These are phyloP conservation scores for Maudiozyma bulderi DNA, from an alignment of 805 yeast genomes.

Conservation along the genomic window DNA sequence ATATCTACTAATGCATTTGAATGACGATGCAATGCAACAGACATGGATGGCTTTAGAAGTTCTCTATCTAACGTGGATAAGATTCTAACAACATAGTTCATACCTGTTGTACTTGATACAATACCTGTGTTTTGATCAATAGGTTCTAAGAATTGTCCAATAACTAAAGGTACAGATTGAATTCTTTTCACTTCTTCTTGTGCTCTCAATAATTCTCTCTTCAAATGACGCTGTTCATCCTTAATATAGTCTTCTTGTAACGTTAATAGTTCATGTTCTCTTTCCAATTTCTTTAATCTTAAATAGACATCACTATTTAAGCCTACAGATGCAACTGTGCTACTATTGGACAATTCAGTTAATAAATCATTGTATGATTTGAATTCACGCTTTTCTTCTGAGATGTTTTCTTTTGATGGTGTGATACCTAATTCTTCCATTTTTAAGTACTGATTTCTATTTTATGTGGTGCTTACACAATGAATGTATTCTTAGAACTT, in stretches of 20 bases:
- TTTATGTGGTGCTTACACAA: neutral
- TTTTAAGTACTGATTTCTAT: neutral
- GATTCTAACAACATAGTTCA: slow-evolving; percentile 92
- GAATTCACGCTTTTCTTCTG: slow-evolving; percentile 26
- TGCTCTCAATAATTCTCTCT: slow-evolving; percentile 88
- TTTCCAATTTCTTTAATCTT: slow-evolving; percentile 78
- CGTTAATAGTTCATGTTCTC: slow-evolving; percentile 72
- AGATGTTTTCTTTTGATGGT: slow-evolving; percentile 24
- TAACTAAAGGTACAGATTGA: slow-evolving; percentile 94
- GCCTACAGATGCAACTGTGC: slow-evolving; percentile 9
- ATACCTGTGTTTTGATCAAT: slow-evolving; percentile 95
- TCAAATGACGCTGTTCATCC: slow-evolving; percentile 94
- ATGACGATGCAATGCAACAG: slow-evolving; percentile 96
- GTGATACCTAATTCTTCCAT: slow-evolving; percentile 61
- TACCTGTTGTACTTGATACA: slow-evolving; percentile 95
- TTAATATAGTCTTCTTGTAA: slow-evolving; percentile 95
- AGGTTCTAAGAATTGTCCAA: slow-evolving; percentile 96
- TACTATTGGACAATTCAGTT: slow-evolving; percentile 22
- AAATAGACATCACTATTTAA: slow-evolving; percentile 62
- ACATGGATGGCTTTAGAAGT: slow-evolving; percentile 83
- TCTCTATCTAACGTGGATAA: slow-evolving; percentile 92
- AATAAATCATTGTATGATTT: slow-evolving; percentile 27
- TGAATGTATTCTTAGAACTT: too few relatives aligned
- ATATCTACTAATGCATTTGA: slow-evolving; percentile 96
- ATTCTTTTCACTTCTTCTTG: slow-evolving; percentile 98